Evolutionary conservation across 2,329 filamentous ascomycete genomes (phyloP).

Genomic region (Trichoderma sp.): DNA sequence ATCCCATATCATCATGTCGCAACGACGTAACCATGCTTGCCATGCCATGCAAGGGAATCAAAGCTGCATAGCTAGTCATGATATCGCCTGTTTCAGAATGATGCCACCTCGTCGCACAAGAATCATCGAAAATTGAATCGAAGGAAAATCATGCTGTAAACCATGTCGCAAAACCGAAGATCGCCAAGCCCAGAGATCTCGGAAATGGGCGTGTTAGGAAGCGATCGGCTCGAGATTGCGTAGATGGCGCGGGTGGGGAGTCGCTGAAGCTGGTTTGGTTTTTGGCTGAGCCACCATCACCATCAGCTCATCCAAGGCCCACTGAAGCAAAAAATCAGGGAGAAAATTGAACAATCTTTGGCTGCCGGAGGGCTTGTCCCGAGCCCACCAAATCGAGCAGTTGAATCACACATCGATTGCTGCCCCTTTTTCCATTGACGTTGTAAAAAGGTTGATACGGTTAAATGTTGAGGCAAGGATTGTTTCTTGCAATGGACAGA

Average conservation of each 20-base stretch:
- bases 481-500: not conserved
- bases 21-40: not conserved
- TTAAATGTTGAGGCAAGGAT: not conserved
- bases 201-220: not conserved
- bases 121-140: not conserved
- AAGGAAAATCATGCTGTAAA: not conserved
- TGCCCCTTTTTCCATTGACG: not conserved
- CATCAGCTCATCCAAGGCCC: not conserved
- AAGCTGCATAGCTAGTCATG: not conserved
- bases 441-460: not conserved
- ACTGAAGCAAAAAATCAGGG: not conserved
- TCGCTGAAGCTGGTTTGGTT: not conserved
- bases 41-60: not conserved
- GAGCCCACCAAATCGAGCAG: not conserved
- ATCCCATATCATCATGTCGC: not conserved
- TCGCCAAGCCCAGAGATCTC: constrained; percentile 4
- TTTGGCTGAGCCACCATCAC: constrained; percentile 6
- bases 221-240: constrained; percentile 8
- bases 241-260: constrained; percentile 10
- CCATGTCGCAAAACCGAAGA: not conserved
- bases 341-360: not conserved
- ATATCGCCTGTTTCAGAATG: not conserved
- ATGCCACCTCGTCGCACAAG: not conserved
- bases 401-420: not conserved
- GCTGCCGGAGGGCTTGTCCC: not conserved